phyloP scores from a whole-genome alignment of 805 yeast species.

The Lipomyces japonicus region DNA sequence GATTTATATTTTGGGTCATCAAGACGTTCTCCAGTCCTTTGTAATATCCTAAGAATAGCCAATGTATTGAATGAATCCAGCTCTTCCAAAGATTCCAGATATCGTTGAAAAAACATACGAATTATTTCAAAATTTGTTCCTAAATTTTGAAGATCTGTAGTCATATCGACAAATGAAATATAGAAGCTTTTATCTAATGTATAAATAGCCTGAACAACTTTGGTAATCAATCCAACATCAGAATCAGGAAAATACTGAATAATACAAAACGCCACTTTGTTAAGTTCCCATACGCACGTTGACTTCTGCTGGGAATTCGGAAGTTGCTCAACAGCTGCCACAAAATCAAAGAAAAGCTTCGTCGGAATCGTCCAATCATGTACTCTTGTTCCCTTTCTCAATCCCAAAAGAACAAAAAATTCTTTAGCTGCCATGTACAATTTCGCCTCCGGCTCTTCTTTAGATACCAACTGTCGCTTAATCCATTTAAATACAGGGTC shows the following conservation, averaged over 20 bases:
- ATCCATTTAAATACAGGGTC: slow-evolving; percentile 23
- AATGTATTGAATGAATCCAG: slow-evolving; percentile 9
- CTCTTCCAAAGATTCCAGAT: slow-evolving; percentile 5
- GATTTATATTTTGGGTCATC: not conserved
- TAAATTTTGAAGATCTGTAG: slow-evolving; percentile 3
- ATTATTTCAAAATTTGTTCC: slow-evolving; percentile 1
- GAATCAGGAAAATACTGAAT: slow-evolving; percentile 10
- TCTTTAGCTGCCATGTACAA: slow-evolving; percentile 9
- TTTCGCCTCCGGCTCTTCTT: not conserved
- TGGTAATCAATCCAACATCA: slow-evolving; percentile 6
- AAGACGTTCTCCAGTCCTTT: not conserved
- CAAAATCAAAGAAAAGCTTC: slow-evolving; percentile 1
- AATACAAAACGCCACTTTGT: slow-evolving; percentile 13
- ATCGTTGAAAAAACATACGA: slow-evolving; percentile 19
- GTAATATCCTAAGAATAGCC: slow-evolving; percentile 6
- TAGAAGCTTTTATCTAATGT: slow-evolving; percentile 4
- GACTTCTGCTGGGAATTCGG: not conserved
- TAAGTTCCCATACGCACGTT: slow-evolving; percentile 13
- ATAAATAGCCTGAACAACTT: slow-evolving; percentile 10
- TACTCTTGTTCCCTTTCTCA: slow-evolving; percentile 41
- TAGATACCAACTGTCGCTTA: slow-evolving; percentile 5
- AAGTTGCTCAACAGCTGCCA: not conserved
- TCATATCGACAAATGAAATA: slow-evolving; percentile 12
- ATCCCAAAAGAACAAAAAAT: slow-evolving; percentile 35
- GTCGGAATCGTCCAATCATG: slow-evolving; percentile 33